These are phyloP conservation scores for Diaporthe helianthi DNA, from an alignment of 2,329 filamentous ascomycete species.

Conservation along the genomic window DNA sequence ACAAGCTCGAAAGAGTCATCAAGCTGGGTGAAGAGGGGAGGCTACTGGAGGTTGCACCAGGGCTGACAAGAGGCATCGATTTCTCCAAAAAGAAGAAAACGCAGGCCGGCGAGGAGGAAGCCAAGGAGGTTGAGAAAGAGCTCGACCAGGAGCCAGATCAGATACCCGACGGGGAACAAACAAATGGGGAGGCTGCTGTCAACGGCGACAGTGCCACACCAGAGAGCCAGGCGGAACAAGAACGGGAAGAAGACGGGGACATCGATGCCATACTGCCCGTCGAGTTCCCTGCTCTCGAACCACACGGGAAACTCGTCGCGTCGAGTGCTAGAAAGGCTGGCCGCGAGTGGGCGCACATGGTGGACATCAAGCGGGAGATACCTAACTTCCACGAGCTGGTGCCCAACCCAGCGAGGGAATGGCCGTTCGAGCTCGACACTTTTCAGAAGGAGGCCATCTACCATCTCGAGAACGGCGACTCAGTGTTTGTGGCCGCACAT, in stretches of 20 bases:
- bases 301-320: slow-evolving; percentile 76
- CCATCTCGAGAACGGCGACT: slow-evolving; percentile 94
- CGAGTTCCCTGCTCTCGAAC: slow-evolving; percentile 91
- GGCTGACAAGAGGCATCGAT: slow-evolving; percentile 79
- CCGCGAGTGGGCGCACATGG: slow-evolving; percentile 97
- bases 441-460: slow-evolving; percentile 99
- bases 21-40: slow-evolving; percentile 79
- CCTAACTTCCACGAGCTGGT: slow-evolving; percentile 94
- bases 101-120: slow-evolving; percentile 64
- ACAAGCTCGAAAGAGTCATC: slow-evolving; percentile 82
- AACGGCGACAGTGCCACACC: slow-evolving; percentile 34
- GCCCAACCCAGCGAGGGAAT: slow-evolving; percentile 93
- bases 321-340: slow-evolving; percentile 76
- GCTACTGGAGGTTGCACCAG: slow-evolving; percentile 82
- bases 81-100: slow-evolving; percentile 68
- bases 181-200: slow-evolving; percentile 36
- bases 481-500: slow-evolving; percentile 96
- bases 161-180: slow-evolving; percentile 42
- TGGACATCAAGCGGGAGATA: slow-evolving; percentile 91
- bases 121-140: slow-evolving; percentile 73
- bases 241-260: slow-evolving; percentile 61
- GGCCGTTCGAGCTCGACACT: slow-evolving; percentile 96
- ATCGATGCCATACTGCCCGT: slow-evolving; percentile 90
- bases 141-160: slow-evolving; percentile 56
- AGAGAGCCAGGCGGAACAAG: slow-evolving; percentile 45